Base-by-base conservation (phyloP, 768 basidiomycete genomes). In the Vararia minispora region DNA sequence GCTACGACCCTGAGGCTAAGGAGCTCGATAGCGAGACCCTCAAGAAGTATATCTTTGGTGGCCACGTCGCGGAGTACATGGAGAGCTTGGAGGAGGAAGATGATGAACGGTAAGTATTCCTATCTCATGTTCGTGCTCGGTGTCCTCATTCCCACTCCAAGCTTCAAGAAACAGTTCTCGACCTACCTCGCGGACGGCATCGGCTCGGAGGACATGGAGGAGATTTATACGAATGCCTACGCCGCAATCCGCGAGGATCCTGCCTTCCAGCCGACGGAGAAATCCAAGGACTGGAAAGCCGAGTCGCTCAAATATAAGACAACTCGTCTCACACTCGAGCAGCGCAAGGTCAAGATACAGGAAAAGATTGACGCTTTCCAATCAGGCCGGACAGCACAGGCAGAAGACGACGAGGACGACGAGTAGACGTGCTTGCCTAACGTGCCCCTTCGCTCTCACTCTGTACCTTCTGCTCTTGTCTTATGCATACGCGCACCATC, bases 21-120 rank as follows among this genome's bases (percentile, higher is more conserved):
- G 67, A 80, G 60, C 74, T 99, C 45, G 91, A 99, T 46, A 79
- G 88, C 30, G 95, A 98, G 63, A 76, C 81, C 40, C 70, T 98
- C 56, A 90, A 94, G 61, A 94, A 94, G 66, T 99, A 99, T 69
- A 98, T 99, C 60, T 85, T 71, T 52, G 92, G 88, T 58, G 92
- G 92, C 37, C 95, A 99, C 60, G 83, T 99, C 41, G 89, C 95
- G 35, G 95, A 98, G 66, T 99, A 98, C 73, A 99, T 99, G 95
- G 88, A 98, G 68, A 85, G 79, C 41, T 68, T 98, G 38, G 95
- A 99, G 68, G 95, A 99, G 73, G 95, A 99, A 69, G 95, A 99
- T 58, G 95, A 98, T 53, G 94, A 98, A 66, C 76, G 91, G 79
- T 79, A 50, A 45, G 72, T 57, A 9, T 26, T 41, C 30, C 17